Evolutionary conservation across 176 grass and related monocot genomes (phyloP), one percentile per base, ranked within the genome.

Genomic region (Triticum dicoccoides): DNA sequence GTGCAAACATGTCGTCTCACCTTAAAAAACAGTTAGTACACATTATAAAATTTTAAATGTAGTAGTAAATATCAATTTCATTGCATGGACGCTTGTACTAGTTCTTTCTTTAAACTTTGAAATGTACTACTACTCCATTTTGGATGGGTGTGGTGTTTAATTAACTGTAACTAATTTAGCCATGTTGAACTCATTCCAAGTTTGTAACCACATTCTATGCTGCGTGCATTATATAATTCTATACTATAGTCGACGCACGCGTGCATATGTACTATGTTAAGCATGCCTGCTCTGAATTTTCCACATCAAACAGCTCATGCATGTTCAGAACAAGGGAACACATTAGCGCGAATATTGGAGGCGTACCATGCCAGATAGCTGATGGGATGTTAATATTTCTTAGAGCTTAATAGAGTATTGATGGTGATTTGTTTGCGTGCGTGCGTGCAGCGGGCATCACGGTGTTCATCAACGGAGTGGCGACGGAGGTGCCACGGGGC

Each of bases 381-480:
- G 41, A 42, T 42, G 41, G 41, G 20, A 38, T 71, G 34, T n/a
- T n/a, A 21, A 1, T 69, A 8, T 9, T 35, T 32, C 20, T 42
- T 1, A 25, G 37, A 44, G 38, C 38, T 44, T 44, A 25, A n/a
- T 61, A n/a, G 1, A 23, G 41, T 9, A 41, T 42, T 27, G n/a
- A 74, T 25, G 13, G 12, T 74, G 6, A 45, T 45, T 73, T 24
- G 5, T 4, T 11, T 41, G 35, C 4, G 34, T 42, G 37, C 35
- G 44, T 45, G 9, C 5, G 18, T 49, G 68, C 84, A 94, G 96
- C 81, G 51, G 87, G 69, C 32, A 89, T 98, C 32, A 94, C 90
- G 24, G 96, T 98, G 86, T 96, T 98, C 88, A 98, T 98, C 59
- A 95, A 98, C 75, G 96, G 96, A 29, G 87, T 89, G 2, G 84